Conservation (phyloP, 352 stramenopile species). For the Pythium aquatile region DNA sequence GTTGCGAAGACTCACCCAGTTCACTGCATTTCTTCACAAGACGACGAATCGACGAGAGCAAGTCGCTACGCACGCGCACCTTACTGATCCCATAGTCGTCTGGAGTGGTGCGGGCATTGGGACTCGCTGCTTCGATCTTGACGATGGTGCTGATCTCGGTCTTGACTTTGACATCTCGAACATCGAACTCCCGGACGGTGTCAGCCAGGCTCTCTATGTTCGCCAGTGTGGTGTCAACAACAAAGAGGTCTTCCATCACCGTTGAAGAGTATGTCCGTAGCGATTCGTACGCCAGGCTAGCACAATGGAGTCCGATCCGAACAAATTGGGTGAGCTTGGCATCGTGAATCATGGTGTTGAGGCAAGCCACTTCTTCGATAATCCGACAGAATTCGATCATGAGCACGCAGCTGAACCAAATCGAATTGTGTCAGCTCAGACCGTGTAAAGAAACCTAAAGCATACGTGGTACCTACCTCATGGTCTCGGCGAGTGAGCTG, state of each 20-base stretch:
- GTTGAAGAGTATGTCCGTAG: slow-evolving; percentile 17
- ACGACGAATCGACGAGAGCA: slow-evolving; percentile 49
- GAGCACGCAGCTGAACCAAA: slow-evolving; percentile 52
- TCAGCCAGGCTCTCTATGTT: not conserved
- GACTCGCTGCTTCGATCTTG: not conserved
- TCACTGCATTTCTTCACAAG: slow-evolving; percentile 40
- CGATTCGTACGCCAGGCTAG: slow-evolving; percentile 8
- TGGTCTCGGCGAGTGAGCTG: slow-evolving; percentile 5
- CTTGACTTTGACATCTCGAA: not conserved
- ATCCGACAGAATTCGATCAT: slow-evolving; percentile 67
- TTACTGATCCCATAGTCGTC: slow-evolving; percentile 60
- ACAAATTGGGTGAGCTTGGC: slow-evolving; percentile 1
- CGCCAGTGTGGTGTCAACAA: not conserved
- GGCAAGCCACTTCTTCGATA: slow-evolving; percentile 39
- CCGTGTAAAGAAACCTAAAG: too few species aligned
- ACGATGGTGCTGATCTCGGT: not conserved
- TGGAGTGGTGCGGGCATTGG: not conserved
- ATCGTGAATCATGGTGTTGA: slow-evolving; percentile 14
- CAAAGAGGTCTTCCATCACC: slow-evolving; percentile 13
- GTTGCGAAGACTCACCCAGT: slow-evolving; percentile 17
- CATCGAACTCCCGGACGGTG: not conserved
- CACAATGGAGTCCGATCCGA: slow-evolving; percentile 10
- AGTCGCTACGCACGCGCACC: slow-evolving; percentile 40
- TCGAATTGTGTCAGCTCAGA: slow-evolving; percentile 3
- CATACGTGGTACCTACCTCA: slow-evolving; percentile 6